phyloP scores from a whole-genome alignment of 345 rosid genomes.

The Boechera retrofracta region DNA sequence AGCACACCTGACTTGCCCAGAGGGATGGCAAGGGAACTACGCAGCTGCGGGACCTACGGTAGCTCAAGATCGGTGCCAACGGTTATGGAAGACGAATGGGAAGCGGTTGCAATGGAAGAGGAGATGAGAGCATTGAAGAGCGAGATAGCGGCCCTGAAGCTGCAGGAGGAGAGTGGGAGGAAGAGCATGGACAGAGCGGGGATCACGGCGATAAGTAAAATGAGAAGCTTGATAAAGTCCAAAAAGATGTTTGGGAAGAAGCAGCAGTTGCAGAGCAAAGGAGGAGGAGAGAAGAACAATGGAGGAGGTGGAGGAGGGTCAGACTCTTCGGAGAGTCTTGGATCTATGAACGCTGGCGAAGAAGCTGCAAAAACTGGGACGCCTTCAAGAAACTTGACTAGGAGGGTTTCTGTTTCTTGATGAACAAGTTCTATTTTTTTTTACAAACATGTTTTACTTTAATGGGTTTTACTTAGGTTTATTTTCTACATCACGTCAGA shows the following conservation, averaged over 20 bases:
- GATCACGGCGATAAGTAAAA: slow-evolving; percentile 51
- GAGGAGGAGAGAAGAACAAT: slow-evolving; percentile 49
- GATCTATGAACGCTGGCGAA: slow-evolving; percentile 51
- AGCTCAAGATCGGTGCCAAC: slow-evolving; percentile 77
- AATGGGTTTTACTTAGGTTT: slow-evolving; percentile 26
- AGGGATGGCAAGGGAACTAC: slow-evolving; percentile 55
- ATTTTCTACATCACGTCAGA: background rate
- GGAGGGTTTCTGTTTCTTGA: slow-evolving; percentile 79
- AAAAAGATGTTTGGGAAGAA: slow-evolving; percentile 66
- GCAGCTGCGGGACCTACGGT: slow-evolving; percentile 54
- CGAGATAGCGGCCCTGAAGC: slow-evolving; percentile 66
- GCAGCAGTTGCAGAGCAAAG: slow-evolving; percentile 27
- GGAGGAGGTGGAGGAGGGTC: slow-evolving; percentile 76
- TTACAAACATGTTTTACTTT: background rate
- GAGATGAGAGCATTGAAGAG: slow-evolving; percentile 73
- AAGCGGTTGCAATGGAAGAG: slow-evolving; percentile 67
- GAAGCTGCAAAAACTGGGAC: slow-evolving; percentile 63
- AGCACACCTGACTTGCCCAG: slow-evolving; percentile 82
- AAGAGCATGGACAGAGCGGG: slow-evolving; percentile 51
- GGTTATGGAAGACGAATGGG: slow-evolving; percentile 86
- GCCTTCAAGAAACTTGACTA: slow-evolving; percentile 61
- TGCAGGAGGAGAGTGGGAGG: slow-evolving; percentile 52
- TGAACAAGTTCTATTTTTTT: slow-evolving; percentile 1
- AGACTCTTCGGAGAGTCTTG: slow-evolving; percentile 77
- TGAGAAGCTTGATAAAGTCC: slow-evolving; percentile 76